Percentiles rank a stretch among this genome's conserved stretches.
Conservation (phyloP, 768 basidiomycete genomes). For the Boletus subcaerulescens region DNA sequence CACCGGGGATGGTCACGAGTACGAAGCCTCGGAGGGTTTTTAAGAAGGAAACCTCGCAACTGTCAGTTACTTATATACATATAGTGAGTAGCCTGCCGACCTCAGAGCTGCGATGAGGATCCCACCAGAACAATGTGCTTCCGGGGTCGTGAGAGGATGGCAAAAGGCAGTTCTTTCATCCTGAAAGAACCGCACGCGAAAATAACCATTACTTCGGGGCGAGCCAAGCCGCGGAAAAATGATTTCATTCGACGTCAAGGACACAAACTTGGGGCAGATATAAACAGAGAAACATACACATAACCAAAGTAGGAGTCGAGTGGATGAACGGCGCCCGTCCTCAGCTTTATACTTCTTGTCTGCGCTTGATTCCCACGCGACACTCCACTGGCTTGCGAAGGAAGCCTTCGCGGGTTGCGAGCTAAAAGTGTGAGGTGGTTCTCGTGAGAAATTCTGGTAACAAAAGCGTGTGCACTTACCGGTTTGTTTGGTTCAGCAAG, state of each 20-base stretch:
- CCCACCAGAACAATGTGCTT: slow-evolving; percentile 2
- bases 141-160: slow-evolving; percentile 9
- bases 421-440: slow-evolving; percentile 35
- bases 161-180: neutral
- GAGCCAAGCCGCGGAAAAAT: neutral
- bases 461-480: slow-evolving; percentile 37
- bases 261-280: neutral
- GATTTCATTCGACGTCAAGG: neutral
- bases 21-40: slow-evolving; percentile 11
- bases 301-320: neutral
- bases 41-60: neutral
- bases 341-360: slow-evolving; percentile 34
- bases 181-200: slow-evolving; percentile 3
- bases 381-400: slow-evolving; percentile 78
- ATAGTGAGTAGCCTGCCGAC: slow-evolving; percentile 3
- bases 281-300: neutral
- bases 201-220: slow-evolving; percentile 13
- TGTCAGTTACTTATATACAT: slow-evolving; percentile 12
- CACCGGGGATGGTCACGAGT: slow-evolving; percentile 4
- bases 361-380: slow-evolving; percentile 66
- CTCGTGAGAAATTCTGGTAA: slow-evolving; percentile 3
- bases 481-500: slow-evolving; percentile 55
- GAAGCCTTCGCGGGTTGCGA: slow-evolving; percentile 82
- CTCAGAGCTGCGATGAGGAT: neutral
- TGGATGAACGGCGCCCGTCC: neutral